These are phyloP conservation scores for Hypomyces rosellus DNA, from an alignment of 2,329 filamentous ascomycete genomes.

Conservation along the genomic window DNA sequence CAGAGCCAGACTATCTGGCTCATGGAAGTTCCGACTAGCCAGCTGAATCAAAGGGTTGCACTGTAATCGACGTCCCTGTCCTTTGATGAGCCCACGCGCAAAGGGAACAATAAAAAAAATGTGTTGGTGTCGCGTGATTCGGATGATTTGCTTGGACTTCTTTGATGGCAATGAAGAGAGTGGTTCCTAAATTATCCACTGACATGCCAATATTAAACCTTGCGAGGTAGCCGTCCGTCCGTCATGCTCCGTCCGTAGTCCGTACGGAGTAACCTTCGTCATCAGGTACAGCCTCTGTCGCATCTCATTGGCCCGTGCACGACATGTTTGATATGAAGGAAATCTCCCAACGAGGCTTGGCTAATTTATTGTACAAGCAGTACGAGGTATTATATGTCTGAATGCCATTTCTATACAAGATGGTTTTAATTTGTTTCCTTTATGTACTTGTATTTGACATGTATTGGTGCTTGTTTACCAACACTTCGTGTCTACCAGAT, in stretches of 20 bases:
- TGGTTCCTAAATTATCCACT: slow-evolving; percentile 3
- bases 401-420: too few relatives aligned
- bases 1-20: slow-evolving; percentile 27
- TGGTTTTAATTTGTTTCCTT: too few relatives aligned
- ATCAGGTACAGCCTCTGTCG: slow-evolving; percentile 4
- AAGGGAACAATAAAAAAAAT: too few relatives aligned
- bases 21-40: slow-evolving; percentile 22
- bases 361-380: neutral
- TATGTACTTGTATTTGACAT: too few relatives aligned
- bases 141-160: too few relatives aligned
- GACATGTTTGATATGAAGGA: neutral
- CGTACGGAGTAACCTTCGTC: slow-evolving; percentile 6
- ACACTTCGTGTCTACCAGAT: neutral
- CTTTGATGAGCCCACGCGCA: too few relatives aligned
- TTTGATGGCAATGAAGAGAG: too few relatives aligned
- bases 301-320: slow-evolving; percentile 10
- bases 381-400: too few relatives aligned
- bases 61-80: neutral
- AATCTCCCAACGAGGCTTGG: neutral
- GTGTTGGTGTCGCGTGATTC: too few relatives aligned
- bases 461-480: too few relatives aligned
- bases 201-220: neutral
- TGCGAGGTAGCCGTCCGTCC: neutral
- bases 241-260: too few relatives aligned
- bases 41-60: too few relatives aligned